Evolutionary conservation across 2,329 filamentous ascomycete species (phyloP).

Genomic region (Colletotrichum falcatum): DNA sequence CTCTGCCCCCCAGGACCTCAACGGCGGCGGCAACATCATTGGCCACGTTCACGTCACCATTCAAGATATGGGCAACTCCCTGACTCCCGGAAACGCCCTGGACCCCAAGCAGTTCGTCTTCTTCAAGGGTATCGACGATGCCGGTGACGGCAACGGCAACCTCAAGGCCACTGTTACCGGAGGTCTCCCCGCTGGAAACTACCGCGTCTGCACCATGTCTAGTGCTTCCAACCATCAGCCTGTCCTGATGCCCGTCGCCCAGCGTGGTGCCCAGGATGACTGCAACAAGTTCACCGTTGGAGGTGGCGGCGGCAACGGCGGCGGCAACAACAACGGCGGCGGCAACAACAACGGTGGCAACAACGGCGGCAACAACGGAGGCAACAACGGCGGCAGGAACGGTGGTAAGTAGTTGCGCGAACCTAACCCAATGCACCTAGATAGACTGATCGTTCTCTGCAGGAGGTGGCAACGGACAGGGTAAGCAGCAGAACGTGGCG

Average conservation of each 20-base stretch:
- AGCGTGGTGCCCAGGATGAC: constrained; percentile 75
- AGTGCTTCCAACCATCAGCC: constrained; percentile 75
- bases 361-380: constrained; percentile 37
- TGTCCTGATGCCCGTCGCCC: constrained; percentile 74
- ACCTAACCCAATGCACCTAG: neutral
- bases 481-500: constrained; percentile 28
- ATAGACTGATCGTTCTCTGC: neutral
- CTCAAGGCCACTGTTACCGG: constrained; percentile 65
- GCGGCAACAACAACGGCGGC: constrained; percentile 41
- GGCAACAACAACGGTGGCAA: constrained; percentile 41
- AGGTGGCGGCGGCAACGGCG: constrained; percentile 43
- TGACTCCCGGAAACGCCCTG: constrained; percentile 64
- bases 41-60: constrained; percentile 71
- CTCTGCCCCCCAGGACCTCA: constrained; percentile 66
- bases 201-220: constrained; percentile 74
- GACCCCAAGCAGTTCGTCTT: constrained; percentile 68
- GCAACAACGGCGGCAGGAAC: constrained; percentile 40
- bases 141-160: constrained; percentile 66
- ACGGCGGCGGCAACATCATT: constrained; percentile 62
- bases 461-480: constrained; percentile 17
- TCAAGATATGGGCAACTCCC: constrained; percentile 64
- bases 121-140: constrained; percentile 76
- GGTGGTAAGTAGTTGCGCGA: constrained; percentile 15
- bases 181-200: constrained; percentile 72
- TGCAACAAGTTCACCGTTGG: constrained; percentile 53